Base-by-base conservation (phyloP, 805 yeast species). In the Schwanniomyces sp. region DNA sequence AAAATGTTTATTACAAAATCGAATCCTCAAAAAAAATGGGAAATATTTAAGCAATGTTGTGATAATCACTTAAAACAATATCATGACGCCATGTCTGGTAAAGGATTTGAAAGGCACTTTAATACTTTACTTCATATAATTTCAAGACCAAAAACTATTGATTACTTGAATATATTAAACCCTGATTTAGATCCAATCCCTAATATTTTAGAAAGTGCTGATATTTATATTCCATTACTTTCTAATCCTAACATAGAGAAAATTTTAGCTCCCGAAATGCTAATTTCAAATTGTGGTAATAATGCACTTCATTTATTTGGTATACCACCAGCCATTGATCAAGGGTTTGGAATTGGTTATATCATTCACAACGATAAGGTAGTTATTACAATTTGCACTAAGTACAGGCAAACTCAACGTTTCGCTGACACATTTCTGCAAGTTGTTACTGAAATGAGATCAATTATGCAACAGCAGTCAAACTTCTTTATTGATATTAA, bases 311-410 rank as follows among this genome's bases (percentile, higher is more conserved):
- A 86, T 52, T 74, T 86, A 43, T 91, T 91, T 71, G 97, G 97
- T 0, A 91, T 91, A 60, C 95, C 96, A 3, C 97, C 97, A 2
- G 91, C 90, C 1, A 76, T 86, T 11, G 86, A 90, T 41, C 91
- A 88, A 59, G 97, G 97, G 2, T 90, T 86, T 65, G 97, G 97
- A n/a, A 79, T 91, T 32, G 96, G 96, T 4, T 91, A 91, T 63
- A 88, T 91, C 55, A 86, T 91, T 55, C 90, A 91, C 64, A 81
- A 75, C 38, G 88, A 89, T 59, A 82, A 89, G 17, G 81, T 91
- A 25, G 81, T 91, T 1, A 79, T 91, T 8, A 89, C 96, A 43
- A 86, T 88, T 4, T 84, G 94, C 25, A 89, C 96, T 11, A 91
- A 89, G 67, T 91, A 86, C 66, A 78, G 97, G 47, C 97, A 91